Evolutionary conservation across 2,329 filamentous ascomycete genomes (phyloP).

Genomic region (Gremmenia infestans): DNA sequence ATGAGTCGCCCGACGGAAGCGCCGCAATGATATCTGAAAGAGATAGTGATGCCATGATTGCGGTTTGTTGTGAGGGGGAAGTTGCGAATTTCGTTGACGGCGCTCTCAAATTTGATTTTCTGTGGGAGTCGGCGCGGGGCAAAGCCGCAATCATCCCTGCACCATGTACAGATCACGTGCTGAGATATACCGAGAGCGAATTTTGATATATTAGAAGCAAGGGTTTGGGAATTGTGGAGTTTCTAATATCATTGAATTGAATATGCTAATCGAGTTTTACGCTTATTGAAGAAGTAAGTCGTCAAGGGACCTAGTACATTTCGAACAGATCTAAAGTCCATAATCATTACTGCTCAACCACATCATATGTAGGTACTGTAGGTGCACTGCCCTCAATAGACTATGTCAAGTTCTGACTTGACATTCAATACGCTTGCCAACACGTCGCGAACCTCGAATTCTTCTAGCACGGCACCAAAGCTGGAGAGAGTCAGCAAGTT

Average conservation of each 20-base stretch:
- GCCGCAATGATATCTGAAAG: slow-evolving; percentile 64
- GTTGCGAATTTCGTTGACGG: slow-evolving; percentile 5
- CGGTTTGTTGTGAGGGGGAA: slow-evolving; percentile 12
- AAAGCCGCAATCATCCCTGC: neutral
- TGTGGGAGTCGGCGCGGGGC: slow-evolving; percentile 19
- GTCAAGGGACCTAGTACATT: neutral
- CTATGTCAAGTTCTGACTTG: slow-evolving; percentile 14
- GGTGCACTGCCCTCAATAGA: neutral
- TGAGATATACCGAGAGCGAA: too few species aligned
- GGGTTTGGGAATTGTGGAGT: too few species aligned
- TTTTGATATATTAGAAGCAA: too few species aligned
- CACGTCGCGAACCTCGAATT: slow-evolving; percentile 50
- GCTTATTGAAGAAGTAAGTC: neutral
- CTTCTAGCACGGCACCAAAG: slow-evolving; percentile 65
- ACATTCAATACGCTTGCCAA: slow-evolving; percentile 28
- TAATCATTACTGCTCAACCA: neutral
- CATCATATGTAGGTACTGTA: neutral
- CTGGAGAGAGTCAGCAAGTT: slow-evolving; percentile 33
- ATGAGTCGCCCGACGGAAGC: slow-evolving; percentile 71
- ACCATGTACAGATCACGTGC: too few species aligned
- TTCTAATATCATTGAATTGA: too few species aligned
- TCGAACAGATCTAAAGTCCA: neutral
- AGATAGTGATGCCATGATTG: slow-evolving; percentile 47
- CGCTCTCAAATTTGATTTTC: slow-evolving; percentile 12
- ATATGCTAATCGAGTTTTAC: too few species aligned